These are phyloP conservation scores for Asterochloris sp. DNA, from an alignment of 139 green algal species.

Conservation along the genomic window DNA sequence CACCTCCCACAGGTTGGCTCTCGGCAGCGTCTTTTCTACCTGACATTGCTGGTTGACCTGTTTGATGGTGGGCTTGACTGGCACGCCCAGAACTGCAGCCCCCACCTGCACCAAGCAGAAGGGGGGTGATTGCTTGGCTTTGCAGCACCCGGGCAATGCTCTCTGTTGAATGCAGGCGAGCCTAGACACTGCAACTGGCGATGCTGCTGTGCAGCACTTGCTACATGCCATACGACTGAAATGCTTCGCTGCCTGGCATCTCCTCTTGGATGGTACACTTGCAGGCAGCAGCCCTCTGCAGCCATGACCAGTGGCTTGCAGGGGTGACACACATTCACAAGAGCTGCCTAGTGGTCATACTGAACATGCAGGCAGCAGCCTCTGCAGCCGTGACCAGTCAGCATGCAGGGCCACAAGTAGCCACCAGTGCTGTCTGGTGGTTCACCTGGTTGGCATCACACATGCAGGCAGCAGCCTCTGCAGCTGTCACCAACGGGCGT, in stretches of 20 bases:
- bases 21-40: slow-evolving; percentile 86
- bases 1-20: slow-evolving; percentile 92
- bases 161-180: neutral
- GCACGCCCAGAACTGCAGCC: slow-evolving; percentile 94
- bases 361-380: slow-evolving; percentile 30
- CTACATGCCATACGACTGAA: neutral
- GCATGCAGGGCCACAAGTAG: no score
- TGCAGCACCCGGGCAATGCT: neutral
- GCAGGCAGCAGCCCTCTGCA: slow-evolving; percentile 23
- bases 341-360: neutral
- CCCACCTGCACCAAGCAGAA: slow-evolving; percentile 58
- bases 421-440: neutral
- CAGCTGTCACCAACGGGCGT: slow-evolving; percentile 72
- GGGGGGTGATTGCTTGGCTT: slow-evolving; percentile 8
- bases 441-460: slow-evolving; percentile 32
- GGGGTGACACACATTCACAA: no score
- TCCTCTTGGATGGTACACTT: no score
- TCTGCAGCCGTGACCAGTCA: no score
- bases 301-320: no score
- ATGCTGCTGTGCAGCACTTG: neutral
- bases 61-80: slow-evolving; percentile 97
- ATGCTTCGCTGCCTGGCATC: no score
- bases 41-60: slow-evolving; percentile 66
- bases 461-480: slow-evolving; percentile 54
- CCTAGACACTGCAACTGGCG: neutral